A percentile compares a stretch with the other conserved stretches of the same genome.
These are phyloP conservation scores for Botryotinia calthae DNA, from an alignment of 2,329 filamentous ascomycete species.

Conservation along the genomic window DNA sequence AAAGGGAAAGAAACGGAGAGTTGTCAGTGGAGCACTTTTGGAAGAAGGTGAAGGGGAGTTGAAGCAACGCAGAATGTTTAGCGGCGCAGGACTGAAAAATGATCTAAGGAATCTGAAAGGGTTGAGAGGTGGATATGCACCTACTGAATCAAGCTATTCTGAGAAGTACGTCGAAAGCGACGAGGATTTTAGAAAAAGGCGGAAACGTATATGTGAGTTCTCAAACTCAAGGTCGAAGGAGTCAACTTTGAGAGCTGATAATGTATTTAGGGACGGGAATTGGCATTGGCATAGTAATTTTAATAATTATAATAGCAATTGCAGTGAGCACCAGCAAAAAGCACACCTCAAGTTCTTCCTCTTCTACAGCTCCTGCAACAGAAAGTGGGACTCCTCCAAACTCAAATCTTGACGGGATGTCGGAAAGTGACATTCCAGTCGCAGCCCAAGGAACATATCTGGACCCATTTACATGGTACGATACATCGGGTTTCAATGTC, in stretches of 20 bases:
- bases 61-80: conserved; percentile 47
- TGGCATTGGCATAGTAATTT: conserved; percentile 51
- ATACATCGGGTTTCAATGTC: conserved; percentile 87
- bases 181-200: conserved; percentile 41
- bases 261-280: conserved; percentile 48
- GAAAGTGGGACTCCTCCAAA: conserved; percentile 36
- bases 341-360: conserved; percentile 41
- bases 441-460: conserved; percentile 72
- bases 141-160: conserved; percentile 7
- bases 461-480: conserved; percentile 89
- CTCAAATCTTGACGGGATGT: conserved; percentile 52
- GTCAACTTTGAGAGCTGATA: conserved; percentile 16
- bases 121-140: conserved; percentile 19
- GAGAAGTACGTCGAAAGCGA: conserved; percentile 19
- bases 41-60: conserved; percentile 62
- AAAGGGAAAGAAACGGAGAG: conserved; percentile 48
- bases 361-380: conserved; percentile 22
- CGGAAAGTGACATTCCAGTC: conserved; percentile 49
- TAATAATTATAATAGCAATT: conserved; percentile 66
- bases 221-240: background rate
- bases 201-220: conserved; percentile 61
- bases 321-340: conserved; percentile 67
- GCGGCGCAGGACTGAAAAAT: conserved; percentile 32
- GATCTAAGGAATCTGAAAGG: conserved; percentile 50
- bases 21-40: conserved; percentile 68